A percentile compares a stretch with the other conserved stretches of the same genome.
These are phyloP conservation scores for Acanthamoeba lenticulata DNA, from an alignment of 208 protist species.

Conservation along the genomic window DNA sequence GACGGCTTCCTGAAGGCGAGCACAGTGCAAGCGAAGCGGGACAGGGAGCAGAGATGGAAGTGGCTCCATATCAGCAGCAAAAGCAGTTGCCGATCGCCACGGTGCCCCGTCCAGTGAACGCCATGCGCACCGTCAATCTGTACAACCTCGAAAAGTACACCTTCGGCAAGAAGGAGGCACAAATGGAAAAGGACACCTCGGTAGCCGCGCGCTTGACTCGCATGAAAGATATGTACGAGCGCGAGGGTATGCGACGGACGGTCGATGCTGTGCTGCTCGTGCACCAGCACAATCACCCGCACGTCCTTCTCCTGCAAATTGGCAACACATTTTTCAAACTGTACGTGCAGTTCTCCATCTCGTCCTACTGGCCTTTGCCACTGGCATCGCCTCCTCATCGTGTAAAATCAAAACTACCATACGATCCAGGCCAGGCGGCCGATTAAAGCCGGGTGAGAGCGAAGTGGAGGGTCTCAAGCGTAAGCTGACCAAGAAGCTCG, in stretches of 20 bases:
- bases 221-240: constrained; percentile 89
- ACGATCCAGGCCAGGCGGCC: constrained; percentile 66
- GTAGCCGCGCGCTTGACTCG: constrained; percentile 89
- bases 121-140: constrained; percentile 20
- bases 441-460: constrained; percentile 78
- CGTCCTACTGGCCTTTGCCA: background rate
- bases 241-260: constrained; percentile 89
- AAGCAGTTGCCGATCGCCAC: background rate
- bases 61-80: background rate
- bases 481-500: constrained; percentile 82
- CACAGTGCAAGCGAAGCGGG: too few relatives aligned
- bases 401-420: too few relatives aligned
- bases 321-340: constrained; percentile 76
- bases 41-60: background rate
- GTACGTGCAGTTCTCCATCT: constrained; percentile 49
- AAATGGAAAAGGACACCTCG: constrained; percentile 83
- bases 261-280: constrained; percentile 93
- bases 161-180: constrained; percentile 71
- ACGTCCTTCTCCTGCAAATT: constrained; percentile 91
- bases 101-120: background rate
- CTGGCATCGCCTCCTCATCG: background rate
- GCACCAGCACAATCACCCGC: constrained; percentile 93
- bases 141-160: constrained; percentile 70
- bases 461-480: constrained; percentile 80
- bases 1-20: too few relatives aligned